These are phyloP conservation scores for Arthrinium puccinioides DNA, from an alignment of 2,329 filamentous ascomycete species.

Conservation along the genomic window DNA sequence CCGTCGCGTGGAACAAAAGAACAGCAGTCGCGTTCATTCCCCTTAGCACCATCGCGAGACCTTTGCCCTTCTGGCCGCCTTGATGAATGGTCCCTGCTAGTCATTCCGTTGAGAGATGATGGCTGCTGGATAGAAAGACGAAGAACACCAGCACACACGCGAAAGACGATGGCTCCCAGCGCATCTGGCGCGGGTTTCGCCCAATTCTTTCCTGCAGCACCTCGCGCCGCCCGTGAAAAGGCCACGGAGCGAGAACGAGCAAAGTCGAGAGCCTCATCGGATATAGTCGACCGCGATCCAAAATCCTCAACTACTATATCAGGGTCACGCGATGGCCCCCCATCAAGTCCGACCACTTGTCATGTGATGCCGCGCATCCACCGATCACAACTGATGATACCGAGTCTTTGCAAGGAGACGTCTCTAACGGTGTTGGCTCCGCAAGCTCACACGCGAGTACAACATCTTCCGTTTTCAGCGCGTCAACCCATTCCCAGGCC, in stretches of 20 bases:
- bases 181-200: conserved; percentile 72
- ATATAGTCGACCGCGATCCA: conserved; percentile 17
- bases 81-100: conserved; percentile 29
- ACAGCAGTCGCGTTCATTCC: no score
- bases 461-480: conserved; percentile 64
- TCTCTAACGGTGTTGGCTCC: conserved; percentile 64
- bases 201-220: conserved; percentile 78
- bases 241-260: conserved; percentile 55
- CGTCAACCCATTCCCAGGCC: no score
- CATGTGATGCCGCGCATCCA: conserved; percentile 28
- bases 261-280: conserved; percentile 34
- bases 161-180: conserved; percentile 61
- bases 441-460: conserved; percentile 66
- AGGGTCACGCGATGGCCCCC: conserved; percentile 20
- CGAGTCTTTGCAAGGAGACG: conserved; percentile 56
- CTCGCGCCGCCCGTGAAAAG: conserved; percentile 54
- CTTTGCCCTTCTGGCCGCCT: conserved; percentile 10
- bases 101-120: conserved; percentile 42
- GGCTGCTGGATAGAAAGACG: conserved; percentile 44
- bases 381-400: conserved; percentile 41
- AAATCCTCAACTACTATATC: conserved; percentile 14
- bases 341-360: conserved; percentile 24
- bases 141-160: conserved; percentile 44
- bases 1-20: conserved; percentile 29
- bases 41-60: no score